Conservation (phyloP, 2,329 filamentous ascomycete genomes). For the Aspergillus proliferans region DNA sequence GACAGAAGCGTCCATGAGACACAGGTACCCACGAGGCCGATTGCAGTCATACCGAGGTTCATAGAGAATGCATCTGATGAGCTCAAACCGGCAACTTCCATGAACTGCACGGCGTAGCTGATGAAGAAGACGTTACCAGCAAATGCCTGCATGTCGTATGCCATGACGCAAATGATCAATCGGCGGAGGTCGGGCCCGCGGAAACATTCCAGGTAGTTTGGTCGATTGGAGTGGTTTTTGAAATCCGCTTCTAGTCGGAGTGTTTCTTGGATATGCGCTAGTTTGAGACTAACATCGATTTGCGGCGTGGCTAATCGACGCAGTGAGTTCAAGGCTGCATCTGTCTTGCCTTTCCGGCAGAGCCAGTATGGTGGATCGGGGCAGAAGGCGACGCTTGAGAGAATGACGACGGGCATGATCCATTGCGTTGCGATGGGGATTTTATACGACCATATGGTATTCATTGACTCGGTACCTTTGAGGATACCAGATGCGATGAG, state of each 20-base stretch:
- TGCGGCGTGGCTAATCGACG: slow-evolving; percentile 12
- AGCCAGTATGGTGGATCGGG: slow-evolving; percentile 24
- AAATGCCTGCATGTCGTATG: slow-evolving; percentile 25
- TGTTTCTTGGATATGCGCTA: slow-evolving; percentile 25
- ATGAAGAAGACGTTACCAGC: slow-evolving; percentile 23
- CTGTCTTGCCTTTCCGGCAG: slow-evolving; percentile 14
- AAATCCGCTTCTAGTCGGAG: slow-evolving; percentile 18
- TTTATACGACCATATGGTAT: slow-evolving; percentile 15
- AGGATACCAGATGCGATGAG: slow-evolving; percentile 27
- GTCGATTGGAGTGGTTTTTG: slow-evolving; percentile 4
- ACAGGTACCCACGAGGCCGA: slow-evolving; percentile 39
- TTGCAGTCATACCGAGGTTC: slow-evolving; percentile 36
- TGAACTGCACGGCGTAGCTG: slow-evolving; percentile 28
- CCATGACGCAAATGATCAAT: slow-evolving; percentile 19
- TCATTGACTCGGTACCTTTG: slow-evolving; percentile 14
- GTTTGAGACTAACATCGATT: slow-evolving; percentile 14
- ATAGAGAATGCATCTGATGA: slow-evolving; percentile 23
- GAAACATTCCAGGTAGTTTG: slow-evolving; percentile 21
- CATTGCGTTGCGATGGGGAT: slow-evolving; percentile 23
- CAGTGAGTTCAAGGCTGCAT: slow-evolving; percentile 12
- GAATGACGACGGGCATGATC: slow-evolving; percentile 17
- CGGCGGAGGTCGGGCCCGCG: slow-evolving; percentile 22
- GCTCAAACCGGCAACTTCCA: slow-evolving; percentile 26
- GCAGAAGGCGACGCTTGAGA: slow-evolving; percentile 14
- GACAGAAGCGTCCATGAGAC: slow-evolving; percentile 37